Evolutionary conservation across 2,329 filamentous ascomycete species (phyloP).

Genomic region (Calcarisporium arbuscula): DNA sequence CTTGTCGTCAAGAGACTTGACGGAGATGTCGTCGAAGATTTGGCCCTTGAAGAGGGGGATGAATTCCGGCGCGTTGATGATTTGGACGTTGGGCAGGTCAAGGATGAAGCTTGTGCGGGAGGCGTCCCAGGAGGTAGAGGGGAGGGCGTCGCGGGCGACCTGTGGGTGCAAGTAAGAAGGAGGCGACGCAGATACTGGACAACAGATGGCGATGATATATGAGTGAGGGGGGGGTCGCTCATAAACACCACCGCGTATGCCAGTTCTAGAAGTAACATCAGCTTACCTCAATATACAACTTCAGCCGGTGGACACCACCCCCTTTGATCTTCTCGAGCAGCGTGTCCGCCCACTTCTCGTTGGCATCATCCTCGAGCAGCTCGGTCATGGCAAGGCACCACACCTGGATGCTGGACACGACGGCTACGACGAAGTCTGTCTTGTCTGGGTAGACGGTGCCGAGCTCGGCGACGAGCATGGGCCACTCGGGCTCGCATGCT

Average conservation of each 20-base stretch:
- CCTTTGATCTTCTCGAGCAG: slow-evolving; percentile 30
- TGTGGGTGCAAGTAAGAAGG: slow-evolving; percentile 3
- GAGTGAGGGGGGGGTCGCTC: background rate
- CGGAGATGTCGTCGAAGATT: slow-evolving; percentile 28
- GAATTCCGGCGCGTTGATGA: slow-evolving; percentile 26
- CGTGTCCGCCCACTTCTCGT: slow-evolving; percentile 35
- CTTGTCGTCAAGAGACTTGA: slow-evolving; percentile 26
- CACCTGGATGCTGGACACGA: slow-evolving; percentile 29
- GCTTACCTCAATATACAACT: slow-evolving; percentile 30
- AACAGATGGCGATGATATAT: background rate
- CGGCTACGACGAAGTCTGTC: slow-evolving; percentile 25
- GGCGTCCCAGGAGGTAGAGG: slow-evolving; percentile 30
- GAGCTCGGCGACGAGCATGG: slow-evolving; percentile 31
- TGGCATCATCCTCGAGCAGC: slow-evolving; percentile 34
- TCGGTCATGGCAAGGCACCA: slow-evolving; percentile 32
- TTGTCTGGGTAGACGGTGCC: slow-evolving; percentile 33
- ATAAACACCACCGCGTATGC: background rate
- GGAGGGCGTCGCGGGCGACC: slow-evolving; percentile 17
- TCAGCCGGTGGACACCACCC: slow-evolving; percentile 17
- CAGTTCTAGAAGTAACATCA: slow-evolving; percentile 3
- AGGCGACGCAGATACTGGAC: background rate
- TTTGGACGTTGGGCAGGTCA: slow-evolving; percentile 25
- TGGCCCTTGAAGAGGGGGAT: slow-evolving; percentile 27
- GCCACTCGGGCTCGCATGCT: slow-evolving; percentile 36
- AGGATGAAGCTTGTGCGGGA: slow-evolving; percentile 32